Evolutionary conservation across 176 grass and related monocot genomes (phyloP).

Genomic region (Triticum monococcum): DNA sequence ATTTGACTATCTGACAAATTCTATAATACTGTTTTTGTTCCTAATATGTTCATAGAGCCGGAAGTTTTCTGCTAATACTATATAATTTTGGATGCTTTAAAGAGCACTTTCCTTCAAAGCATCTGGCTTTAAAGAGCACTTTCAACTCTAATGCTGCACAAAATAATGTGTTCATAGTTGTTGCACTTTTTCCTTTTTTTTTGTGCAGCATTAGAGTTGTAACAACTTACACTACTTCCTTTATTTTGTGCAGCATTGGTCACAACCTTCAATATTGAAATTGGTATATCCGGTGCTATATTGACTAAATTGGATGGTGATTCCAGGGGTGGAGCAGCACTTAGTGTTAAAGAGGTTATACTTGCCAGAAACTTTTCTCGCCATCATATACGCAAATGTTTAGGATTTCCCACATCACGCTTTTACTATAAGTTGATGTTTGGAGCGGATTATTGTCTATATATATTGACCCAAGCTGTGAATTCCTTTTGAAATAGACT

Average conservation of each 20-base stretch:
- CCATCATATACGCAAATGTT: constrained; percentile 11
- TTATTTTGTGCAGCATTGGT: constrained; percentile 63
- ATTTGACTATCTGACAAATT: background rate
- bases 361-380: constrained; percentile 5
- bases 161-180: no score
- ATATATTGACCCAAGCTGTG: background rate
- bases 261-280: constrained; percentile 96
- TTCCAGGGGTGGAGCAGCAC: constrained; percentile 93
- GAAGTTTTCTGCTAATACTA: background rate
- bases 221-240: constrained; percentile 23
- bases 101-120: background rate
- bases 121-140: no score
- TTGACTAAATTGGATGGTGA: constrained; percentile 96
- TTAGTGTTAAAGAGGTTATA: constrained; percentile 94
- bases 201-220: constrained; percentile 41
- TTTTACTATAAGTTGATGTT: constrained; percentile 1
- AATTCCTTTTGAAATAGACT: background rate
- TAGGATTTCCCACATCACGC: background rate
- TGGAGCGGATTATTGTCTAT: background rate
- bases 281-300: constrained; percentile 94
- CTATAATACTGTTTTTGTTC: background rate
- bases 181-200: constrained; percentile 23
- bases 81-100: background rate
- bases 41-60: background rate
- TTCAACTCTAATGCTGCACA: no score